Base-by-base conservation (phyloP, 2,329 filamentous ascomycete genomes). In the Aotearoamyces nothofagi region DNA sequence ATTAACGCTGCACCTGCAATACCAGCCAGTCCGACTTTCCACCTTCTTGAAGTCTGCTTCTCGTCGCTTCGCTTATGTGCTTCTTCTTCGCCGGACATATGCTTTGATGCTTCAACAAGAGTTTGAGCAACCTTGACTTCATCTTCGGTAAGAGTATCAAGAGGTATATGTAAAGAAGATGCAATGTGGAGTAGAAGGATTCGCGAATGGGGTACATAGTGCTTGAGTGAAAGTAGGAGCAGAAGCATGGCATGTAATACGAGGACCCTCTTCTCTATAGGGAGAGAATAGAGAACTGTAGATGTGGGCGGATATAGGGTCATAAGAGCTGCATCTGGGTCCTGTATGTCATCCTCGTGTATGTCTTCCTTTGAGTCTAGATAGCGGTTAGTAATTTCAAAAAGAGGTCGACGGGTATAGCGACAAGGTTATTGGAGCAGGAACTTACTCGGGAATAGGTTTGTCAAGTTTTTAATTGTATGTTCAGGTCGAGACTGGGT, bases 11-110 rank as follows among this genome's bases (percentile, higher is more conserved):
- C 87, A 8, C 87, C 87, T 0, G 82, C 84, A 0, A 92, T 82
- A 6, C 79, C 81, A 0, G 86, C 87, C 15, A 94, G 61, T 0
- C 86, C 83, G 12, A 94, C 83, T 49, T 93, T 94, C 81, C 82
- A 92, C 49, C 78, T 78, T 6, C 84, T 63, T 12, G 69, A 63
- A 6, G 66, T 56, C 40, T 79, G 71, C 31, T 78, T 79, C 34
- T 80, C 67, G 37, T 86, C 73, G 9, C 66, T 66, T 30, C 77
- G 71, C 47, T 78, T 79, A 45, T 78, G 69, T 0, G 73, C 74
- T 48, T 90, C 83, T 24, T 77, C 66, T 22, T 77, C 72, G 2
- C 66, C 65, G 1, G 68, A 69, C 45, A 82, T 69, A 13, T 74
- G 66, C 38, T 78, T 67, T n/a, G 81, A 79, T 19, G 79, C 73